Evolutionary conservation across 345 rosid species (phyloP).

Genomic region (Eucalyptus melliodora): DNA sequence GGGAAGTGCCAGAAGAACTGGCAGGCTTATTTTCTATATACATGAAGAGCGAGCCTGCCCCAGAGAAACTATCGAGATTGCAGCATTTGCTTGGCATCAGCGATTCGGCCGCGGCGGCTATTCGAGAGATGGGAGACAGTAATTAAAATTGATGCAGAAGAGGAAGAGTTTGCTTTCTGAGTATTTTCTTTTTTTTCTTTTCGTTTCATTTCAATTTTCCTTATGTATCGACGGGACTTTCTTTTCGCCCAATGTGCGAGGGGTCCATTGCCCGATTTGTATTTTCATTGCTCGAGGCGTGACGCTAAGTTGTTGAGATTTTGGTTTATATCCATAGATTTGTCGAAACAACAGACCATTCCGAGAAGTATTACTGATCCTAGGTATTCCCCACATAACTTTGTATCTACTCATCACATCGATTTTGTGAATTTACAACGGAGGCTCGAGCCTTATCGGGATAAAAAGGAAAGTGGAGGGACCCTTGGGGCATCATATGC

Average conservation of each 20-base stretch:
- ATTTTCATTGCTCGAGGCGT: not conserved
- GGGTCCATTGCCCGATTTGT: not conserved
- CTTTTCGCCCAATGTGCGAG: not conserved
- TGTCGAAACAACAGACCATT: not conserved
- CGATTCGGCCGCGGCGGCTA: constrained; percentile 53
- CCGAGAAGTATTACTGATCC: not conserved
- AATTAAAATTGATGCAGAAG: constrained; percentile 34
- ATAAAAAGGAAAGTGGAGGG: too few relatives aligned
- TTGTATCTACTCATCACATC: too few relatives aligned
- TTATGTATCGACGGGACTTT: not conserved
- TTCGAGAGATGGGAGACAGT: constrained; percentile 44
- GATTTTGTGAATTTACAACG: too few relatives aligned
- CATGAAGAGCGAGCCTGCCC: constrained; percentile 46
- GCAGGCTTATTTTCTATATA: constrained; percentile 55
- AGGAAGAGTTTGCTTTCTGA: constrained; percentile 57
- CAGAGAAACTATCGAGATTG: constrained; percentile 62
- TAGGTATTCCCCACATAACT: not conserved
- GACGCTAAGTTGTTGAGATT: not conserved
- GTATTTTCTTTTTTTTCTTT: not conserved
- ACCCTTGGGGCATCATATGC: too few relatives aligned
- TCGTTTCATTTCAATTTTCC: not conserved
- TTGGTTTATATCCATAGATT: not conserved
- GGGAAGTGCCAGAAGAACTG: constrained; percentile 84
- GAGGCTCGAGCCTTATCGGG: too few relatives aligned
- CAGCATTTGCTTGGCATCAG: constrained; percentile 73